Percentiles rank a stretch among this genome's conserved stretches.
Evolutionary conservation across 1,284 basidiomycete species (phyloP).

Genomic region (Marasmius tenuissimus): DNA sequence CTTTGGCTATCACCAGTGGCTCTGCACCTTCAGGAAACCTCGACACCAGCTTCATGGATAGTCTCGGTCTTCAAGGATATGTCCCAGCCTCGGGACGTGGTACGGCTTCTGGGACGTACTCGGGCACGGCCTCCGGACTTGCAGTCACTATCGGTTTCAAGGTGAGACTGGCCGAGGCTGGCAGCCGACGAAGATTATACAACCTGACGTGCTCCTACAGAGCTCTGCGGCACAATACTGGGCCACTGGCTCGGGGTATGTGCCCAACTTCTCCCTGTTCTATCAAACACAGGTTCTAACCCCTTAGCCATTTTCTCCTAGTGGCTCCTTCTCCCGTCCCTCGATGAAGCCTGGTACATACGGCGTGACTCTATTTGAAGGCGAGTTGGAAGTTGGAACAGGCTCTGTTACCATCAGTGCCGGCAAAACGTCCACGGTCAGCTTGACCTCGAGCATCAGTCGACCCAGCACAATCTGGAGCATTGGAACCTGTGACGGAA

Average conservation of each 20-base stretch:
- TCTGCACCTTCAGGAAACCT: slow-evolving; percentile 38
- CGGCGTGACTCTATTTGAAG: slow-evolving; percentile 32
- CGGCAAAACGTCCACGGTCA: slow-evolving; percentile 36
- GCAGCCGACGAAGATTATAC: not conserved
- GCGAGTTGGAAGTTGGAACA: slow-evolving; percentile 43
- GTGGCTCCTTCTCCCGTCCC: slow-evolving; percentile 42
- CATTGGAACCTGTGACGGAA: slow-evolving; percentile 48
- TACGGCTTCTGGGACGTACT: slow-evolving; percentile 42
- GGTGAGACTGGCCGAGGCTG: slow-evolving; percentile 17
- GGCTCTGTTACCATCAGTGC: slow-evolving; percentile 41
- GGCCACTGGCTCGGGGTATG: slow-evolving; percentile 37
- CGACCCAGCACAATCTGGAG: slow-evolving; percentile 41
- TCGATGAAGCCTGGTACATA: slow-evolving; percentile 50
- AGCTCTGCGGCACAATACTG: slow-evolving; percentile 48
- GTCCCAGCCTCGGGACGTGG: slow-evolving; percentile 43
- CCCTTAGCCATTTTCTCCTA: slow-evolving; percentile 11
- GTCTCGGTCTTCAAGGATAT: slow-evolving; percentile 42
- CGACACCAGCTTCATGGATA: slow-evolving; percentile 46
- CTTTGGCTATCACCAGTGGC: slow-evolving; percentile 42
- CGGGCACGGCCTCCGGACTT: slow-evolving; percentile 39
- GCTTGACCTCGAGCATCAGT: slow-evolving; percentile 30
- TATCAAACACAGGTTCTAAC: not conserved
- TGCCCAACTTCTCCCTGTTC: not conserved
- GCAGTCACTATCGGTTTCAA: slow-evolving; percentile 44
- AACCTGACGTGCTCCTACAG: slow-evolving; percentile 17